Evolutionary conservation across 2,329 filamentous ascomycete species (phyloP).

Genomic region (Pseudogymnoascus destructans): DNA sequence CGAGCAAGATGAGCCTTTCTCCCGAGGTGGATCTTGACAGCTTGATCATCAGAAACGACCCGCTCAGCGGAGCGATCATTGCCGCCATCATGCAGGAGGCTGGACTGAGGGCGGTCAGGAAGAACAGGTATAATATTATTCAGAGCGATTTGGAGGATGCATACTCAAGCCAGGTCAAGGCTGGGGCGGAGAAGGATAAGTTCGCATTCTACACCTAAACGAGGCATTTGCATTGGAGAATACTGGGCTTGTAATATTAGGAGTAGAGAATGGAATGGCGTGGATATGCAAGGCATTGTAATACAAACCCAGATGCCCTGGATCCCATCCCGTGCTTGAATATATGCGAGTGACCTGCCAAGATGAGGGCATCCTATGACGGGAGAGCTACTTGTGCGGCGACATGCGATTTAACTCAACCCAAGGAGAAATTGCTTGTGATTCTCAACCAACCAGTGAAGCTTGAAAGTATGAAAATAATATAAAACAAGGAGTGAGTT

Average conservation of each 20-base stretch:
- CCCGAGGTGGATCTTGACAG: conserved; percentile 95
- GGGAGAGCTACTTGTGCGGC: background rate
- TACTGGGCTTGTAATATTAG: conserved; percentile 8
- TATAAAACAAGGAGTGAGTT: background rate
- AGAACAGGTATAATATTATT: conserved; percentile 99
- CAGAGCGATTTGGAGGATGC: conserved; percentile 94
- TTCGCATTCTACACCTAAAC: conserved; percentile 9
- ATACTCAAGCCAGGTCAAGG: conserved; percentile 95
- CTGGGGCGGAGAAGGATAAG: conserved; percentile 5
- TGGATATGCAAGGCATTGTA: conserved; percentile 3
- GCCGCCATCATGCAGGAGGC: conserved; percentile 99
- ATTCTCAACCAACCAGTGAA: background rate
- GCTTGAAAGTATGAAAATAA: background rate
- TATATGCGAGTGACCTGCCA: background rate
- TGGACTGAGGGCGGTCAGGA: conserved; percentile 81
- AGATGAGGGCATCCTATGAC: background rate
- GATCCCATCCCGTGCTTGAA: background rate
- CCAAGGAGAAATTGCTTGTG: background rate
- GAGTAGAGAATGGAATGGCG: conserved; percentile 5
- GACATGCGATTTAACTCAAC: background rate
- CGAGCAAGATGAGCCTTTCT: conserved; percentile 89
- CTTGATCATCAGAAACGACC: conserved; percentile 92
- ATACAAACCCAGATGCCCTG: background rate
- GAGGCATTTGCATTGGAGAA: conserved; percentile 2
- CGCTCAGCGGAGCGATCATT: conserved; percentile 87